Evolutionary conservation across 1,139 yeast genomes (phyloP).

Genomic region (Suhomyces wounanorum): DNA sequence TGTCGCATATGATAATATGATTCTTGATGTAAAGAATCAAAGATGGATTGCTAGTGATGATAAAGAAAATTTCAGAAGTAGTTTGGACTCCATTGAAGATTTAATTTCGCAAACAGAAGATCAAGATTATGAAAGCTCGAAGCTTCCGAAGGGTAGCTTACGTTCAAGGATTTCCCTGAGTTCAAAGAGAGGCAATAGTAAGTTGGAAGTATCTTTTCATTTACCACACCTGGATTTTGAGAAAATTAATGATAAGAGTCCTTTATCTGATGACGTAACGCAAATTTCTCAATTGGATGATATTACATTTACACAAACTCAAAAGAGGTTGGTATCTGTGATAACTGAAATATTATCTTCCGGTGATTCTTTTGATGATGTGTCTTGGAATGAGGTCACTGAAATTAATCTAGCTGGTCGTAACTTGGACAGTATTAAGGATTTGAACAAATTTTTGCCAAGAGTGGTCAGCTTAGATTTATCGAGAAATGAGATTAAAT

Average conservation of each 20-base stretch:
- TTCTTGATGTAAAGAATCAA: constrained; percentile 38
- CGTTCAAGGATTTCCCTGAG: constrained; percentile 5
- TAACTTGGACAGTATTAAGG: constrained; percentile 43
- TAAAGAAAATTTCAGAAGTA: constrained; percentile 32
- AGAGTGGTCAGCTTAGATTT: constrained; percentile 40
- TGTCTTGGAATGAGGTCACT: constrained; percentile 46
- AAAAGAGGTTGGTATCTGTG: constrained; percentile 45
- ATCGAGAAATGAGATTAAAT: constrained; percentile 45
- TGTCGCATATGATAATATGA: constrained; percentile 41
- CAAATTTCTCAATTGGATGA: constrained; percentile 46
- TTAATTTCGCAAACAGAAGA: constrained; percentile 29
- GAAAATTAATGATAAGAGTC: constrained; percentile 21
- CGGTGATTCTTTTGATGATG: constrained; percentile 24
- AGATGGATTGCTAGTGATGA: constrained; percentile 38
- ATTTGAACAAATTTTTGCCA: constrained; percentile 48
- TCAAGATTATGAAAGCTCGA: constrained; percentile 10
- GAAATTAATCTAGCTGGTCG: constrained; percentile 38
- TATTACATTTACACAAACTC: constrained; percentile 52
- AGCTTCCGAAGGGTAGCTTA: constrained; percentile 3
- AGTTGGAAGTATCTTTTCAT: constrained; percentile 46
- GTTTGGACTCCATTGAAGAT: constrained; percentile 49
- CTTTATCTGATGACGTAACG: constrained; percentile 37
- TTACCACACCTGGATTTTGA: constrained; percentile 30
- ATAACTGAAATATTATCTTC: constrained; percentile 47
- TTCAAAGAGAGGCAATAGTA: constrained; percentile 20